A percentile compares a stretch with the other conserved stretches of the same genome.
These are phyloP conservation scores for Dictyostelium intermedium DNA, from an alignment of 78 protist species.

Conservation along the genomic window DNA sequence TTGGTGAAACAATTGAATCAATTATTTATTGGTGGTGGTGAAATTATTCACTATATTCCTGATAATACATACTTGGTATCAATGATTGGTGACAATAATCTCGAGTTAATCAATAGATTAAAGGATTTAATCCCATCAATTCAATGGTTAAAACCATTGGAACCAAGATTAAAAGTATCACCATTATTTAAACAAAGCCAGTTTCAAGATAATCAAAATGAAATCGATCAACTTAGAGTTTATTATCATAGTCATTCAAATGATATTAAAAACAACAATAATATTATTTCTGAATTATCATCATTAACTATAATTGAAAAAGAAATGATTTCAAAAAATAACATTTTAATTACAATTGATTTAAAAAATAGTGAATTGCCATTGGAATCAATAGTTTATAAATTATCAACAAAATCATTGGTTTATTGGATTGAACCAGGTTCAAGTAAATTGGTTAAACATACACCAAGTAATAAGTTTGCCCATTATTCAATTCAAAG, in stretches of 20 bases:
- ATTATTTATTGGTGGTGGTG: neutral
- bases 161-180: conserved; percentile 1
- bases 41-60: conserved; percentile 25
- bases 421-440: conserved; percentile 42
- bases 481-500: conserved; percentile 22
- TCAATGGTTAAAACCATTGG: conserved; percentile 27
- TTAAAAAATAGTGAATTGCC: neutral
- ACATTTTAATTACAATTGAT: neutral
- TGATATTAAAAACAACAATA: neutral
- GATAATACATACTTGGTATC: conserved; percentile 5
- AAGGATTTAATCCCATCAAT: neutral
- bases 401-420: neutral
- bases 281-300: neutral
- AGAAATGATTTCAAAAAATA: neutral
- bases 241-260: neutral
- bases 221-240: neutral
- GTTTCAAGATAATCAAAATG: neutral
- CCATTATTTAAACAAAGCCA: neutral
- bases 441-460: neutral
- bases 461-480: neutral
- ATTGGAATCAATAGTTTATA: neutral
- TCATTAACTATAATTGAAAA: neutral
- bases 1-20: neutral
- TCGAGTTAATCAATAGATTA: neutral
- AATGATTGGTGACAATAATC: neutral